phyloP scores from a whole-genome alignment of 2,329 filamentous ascomycete species.

The Alternaria infectoria region DNA sequence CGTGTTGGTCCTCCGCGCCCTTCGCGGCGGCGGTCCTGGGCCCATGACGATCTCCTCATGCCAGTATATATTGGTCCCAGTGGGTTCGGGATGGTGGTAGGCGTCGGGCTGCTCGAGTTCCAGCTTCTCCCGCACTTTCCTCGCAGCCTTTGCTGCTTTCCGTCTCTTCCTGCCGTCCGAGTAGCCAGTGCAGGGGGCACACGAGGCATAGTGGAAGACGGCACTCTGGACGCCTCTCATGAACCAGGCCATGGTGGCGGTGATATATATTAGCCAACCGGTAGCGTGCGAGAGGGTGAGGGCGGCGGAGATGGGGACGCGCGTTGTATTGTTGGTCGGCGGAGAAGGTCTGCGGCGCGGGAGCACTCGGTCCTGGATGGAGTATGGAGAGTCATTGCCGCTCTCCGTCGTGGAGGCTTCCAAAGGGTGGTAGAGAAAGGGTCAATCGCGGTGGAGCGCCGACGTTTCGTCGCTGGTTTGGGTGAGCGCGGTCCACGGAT shows the following conservation, averaged over 20 bases:
- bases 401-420: constrained; percentile 18
- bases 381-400: constrained; percentile 34
- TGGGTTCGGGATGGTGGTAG: constrained; percentile 81
- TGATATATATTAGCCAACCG: not conserved
- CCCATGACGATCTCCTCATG: constrained; percentile 83
- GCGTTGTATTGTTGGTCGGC: constrained; percentile 1
- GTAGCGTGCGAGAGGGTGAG: not conserved
- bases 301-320: not conserved
- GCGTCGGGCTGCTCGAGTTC: constrained; percentile 73
- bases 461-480: constrained; percentile 14
- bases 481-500: constrained; percentile 19
- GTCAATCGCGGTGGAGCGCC: constrained; percentile 7
- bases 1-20: constrained; percentile 62
- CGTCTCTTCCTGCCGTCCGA: constrained; percentile 73
- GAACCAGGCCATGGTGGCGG: constrained; percentile 46
- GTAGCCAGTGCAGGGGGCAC: constrained; percentile 77
- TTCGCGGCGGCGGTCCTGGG: constrained; percentile 71
- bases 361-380: constrained; percentile 27
- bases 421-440: constrained; percentile 5
- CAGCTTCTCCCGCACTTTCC: constrained; percentile 68
- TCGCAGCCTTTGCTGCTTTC: constrained; percentile 71
- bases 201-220: constrained; percentile 78
- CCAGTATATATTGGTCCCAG: constrained; percentile 89
- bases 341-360: constrained; percentile 18
- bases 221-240: constrained; percentile 70